Evolutionary conservation across 2,329 filamentous ascomycete species (phyloP), one percentile per base, ranked within the genome.

Genomic region (Tricladium varicosporioides): DNA sequence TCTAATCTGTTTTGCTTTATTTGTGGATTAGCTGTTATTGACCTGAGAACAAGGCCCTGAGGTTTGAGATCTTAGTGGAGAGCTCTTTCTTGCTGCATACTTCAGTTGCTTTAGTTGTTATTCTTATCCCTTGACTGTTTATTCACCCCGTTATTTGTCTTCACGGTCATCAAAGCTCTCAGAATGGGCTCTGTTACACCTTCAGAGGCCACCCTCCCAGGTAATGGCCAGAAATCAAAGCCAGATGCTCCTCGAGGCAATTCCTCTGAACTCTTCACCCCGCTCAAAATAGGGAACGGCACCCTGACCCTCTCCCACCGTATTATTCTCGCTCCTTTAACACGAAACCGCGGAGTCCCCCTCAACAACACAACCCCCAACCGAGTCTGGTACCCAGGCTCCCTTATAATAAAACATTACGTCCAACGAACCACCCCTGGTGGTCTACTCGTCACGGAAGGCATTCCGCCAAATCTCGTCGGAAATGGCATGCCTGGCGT

Each of bases 321-420:
- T 4, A 60, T 86, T 27, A 76, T 77, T 40, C 79, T 85, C 73
- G 77, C 81, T 0, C 81, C 82, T 1, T 69, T 86, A 58, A 84
- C 81, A 15, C 77, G 80, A 16, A 76, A 76, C 64, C 78, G 80
- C 45, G 73, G 72, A 48, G 72, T 77, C 5, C 78, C 78, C n/a
- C 65, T 72, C 60, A 66, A 72, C 49, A 70, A 75, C 5, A 68
- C 73, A 11, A 74, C 79, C 10, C 60, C 70, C 11, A 80, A 76
- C 65, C 75, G 79, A 42, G 70, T 76, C 61, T 83, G 79, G 72
- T 69, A 77, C 70, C 70, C 75, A n/a, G 72, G 74, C 58, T 68
- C 74, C n/a, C 46, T 72, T 3, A 64, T 78, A 16, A 70, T 71
- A 31, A 67, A 70, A 53, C 78, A 83, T 70, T 83, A 83, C 67